phyloP scores from a whole-genome alignment of 768 basidiomycete genomes.

The Podaxis rugospora region DNA sequence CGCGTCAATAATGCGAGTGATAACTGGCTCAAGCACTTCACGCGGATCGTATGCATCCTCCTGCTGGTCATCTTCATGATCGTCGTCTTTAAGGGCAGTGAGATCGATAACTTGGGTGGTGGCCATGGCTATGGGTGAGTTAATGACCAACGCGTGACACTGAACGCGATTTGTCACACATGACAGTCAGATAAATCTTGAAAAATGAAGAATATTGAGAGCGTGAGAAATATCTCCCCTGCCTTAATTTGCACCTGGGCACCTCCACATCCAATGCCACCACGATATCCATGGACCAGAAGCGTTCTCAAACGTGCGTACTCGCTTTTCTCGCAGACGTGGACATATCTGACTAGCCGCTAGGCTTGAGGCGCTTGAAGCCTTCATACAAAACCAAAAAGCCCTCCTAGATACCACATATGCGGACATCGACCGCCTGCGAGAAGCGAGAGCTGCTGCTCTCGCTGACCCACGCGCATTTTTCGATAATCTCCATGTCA shows the following conservation, averaged over 20 bases:
- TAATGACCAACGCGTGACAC: conserved; percentile 9
- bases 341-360: background rate
- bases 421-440: conserved; percentile 57
- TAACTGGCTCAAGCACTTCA: conserved; percentile 58
- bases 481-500: conserved; percentile 23
- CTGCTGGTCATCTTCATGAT: conserved; percentile 24
- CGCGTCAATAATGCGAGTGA: conserved; percentile 74
- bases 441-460: conserved; percentile 36
- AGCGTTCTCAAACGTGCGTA: conserved; percentile 36
- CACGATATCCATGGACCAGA: conserved; percentile 29
- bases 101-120: conserved; percentile 31
- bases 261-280: conserved; percentile 12
- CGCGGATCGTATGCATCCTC: conserved; percentile 35
- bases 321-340: background rate
- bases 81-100: conserved; percentile 12
- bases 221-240: conserved; percentile 12
- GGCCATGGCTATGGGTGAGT: background rate
- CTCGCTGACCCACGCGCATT: conserved; percentile 30
- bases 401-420: conserved; percentile 54
- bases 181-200: background rate
- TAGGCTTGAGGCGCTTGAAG: conserved; percentile 63
- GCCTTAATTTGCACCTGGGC: conserved; percentile 9
- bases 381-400: conserved; percentile 60
- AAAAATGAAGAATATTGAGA: background rate
- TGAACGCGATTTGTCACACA: conserved; percentile 8